Base-by-base conservation (phyloP, 2,329 filamentous ascomycete genomes). In the Fusarium pseudoanthophilum region DNA sequence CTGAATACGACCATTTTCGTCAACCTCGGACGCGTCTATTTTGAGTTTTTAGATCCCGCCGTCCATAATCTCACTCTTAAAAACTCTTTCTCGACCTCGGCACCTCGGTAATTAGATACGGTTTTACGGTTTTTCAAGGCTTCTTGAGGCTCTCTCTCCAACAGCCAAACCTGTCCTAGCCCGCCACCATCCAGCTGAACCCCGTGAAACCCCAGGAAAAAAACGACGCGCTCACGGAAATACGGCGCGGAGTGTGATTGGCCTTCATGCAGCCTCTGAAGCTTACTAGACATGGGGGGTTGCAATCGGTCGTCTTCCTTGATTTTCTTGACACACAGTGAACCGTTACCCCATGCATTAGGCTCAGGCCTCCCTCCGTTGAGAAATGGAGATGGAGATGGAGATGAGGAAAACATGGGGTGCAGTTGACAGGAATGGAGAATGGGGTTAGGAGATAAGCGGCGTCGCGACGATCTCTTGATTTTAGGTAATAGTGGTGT, bases 271-370 rank as follows among this genome's bases (percentile, higher is more conserved):
- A 46, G 30, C 10, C 32, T 52, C 32, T 34, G n/a, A 36, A 15
- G 30, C 30, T 51, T 48, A 43, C 39, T 43, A 58, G 60, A 53
- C 48, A 51, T 56, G 36, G 60, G 51, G 24, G 28, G 34, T 49
- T 40, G 65, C 51, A 14, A 55, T 55, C 51, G 51, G 51, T 5
- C 26, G 26, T 9, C 20, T 55, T 55, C 26, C n/a, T 63, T 45
- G 46, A 51, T 37, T 43, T 24, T 45, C 28, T 51, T 45, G 51
- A 55, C 43, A 45, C 48, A 48, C 26, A 36, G 52, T 49, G 51
- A 57, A 53, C 57, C 28, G 37, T 30, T 73, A 71, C 70, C 70
- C 70, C 70, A 48, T 71, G 70, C 67, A 67, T 71, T 71, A 71
- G 68, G 15, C 26, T 55, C 43, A 24, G 40, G 32, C 30, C n/a